A percentile compares a stretch with the other conserved stretches of the same genome.
phyloP scores from a whole-genome alignment of 1,284 basidiomycete genomes.

The Trichosporon sp. region DNA sequence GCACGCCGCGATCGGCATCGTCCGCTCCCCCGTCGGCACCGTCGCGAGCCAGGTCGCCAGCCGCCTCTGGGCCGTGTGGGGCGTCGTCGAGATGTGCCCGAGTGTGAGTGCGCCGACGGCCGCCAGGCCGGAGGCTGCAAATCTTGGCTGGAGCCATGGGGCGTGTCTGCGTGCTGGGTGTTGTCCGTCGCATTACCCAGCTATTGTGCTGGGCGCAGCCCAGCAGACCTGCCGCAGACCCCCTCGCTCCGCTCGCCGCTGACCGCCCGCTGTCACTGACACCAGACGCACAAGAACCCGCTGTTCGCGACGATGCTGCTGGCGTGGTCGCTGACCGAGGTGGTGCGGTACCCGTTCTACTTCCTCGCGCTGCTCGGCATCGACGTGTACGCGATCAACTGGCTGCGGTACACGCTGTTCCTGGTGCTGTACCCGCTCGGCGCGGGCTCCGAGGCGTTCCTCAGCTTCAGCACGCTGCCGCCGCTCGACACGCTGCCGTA shows the following conservation, averaged over 20 bases:
- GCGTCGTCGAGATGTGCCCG: constrained; percentile 60
- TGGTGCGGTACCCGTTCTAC: constrained; percentile 90
- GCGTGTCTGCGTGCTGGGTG: too few relatives aligned
- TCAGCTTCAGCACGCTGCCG: constrained; percentile 75
- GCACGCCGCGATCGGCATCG: constrained; percentile 76
- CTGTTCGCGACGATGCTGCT: constrained; percentile 87
- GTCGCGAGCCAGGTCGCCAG: constrained; percentile 82
- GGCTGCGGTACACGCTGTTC: constrained; percentile 78
- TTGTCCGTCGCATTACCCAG: too few relatives aligned
- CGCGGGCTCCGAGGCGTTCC: constrained; percentile 81
- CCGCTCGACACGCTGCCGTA: constrained; percentile 48
- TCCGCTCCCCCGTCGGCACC: constrained; percentile 76
- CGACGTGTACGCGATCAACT: constrained; percentile 48
- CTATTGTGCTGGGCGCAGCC: too few relatives aligned
- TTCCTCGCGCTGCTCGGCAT: constrained; percentile 62
- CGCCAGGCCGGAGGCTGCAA: too few relatives aligned
- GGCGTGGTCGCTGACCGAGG: constrained; percentile 89
- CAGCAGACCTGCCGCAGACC: too few relatives aligned
- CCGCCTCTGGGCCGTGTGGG: constrained; percentile 83
- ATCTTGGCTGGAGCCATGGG: neutral
- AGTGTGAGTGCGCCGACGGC: constrained; percentile 33
- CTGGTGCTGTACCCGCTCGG: constrained; percentile 89
- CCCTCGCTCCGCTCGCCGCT: neutral
- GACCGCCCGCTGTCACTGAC: too few relatives aligned
- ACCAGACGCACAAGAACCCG: constrained; percentile 66